Percentiles rank a stretch among this genome's conserved stretches.
These are phyloP conservation scores for Xylariaceae sp. DNA, from an alignment of 2,329 filamentous ascomycete genomes.

Conservation along the genomic window DNA sequence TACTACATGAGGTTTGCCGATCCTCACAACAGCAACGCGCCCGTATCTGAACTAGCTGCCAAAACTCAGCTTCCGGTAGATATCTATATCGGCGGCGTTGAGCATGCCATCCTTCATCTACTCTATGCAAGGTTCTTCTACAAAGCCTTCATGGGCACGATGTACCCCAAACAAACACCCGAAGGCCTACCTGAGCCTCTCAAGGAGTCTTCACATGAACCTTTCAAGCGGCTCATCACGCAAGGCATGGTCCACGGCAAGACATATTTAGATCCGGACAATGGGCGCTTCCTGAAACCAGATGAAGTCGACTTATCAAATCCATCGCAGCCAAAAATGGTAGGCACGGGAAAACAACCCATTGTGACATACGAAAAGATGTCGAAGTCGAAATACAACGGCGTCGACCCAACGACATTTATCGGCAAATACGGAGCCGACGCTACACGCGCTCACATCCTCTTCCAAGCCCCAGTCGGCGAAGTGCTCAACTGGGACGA, in stretches of 20 bases:
- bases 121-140: slow-evolving; percentile 88
- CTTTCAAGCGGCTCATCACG: slow-evolving; percentile 77
- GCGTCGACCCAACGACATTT: slow-evolving; percentile 74
- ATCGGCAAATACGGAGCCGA: slow-evolving; percentile 78
- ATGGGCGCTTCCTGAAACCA: slow-evolving; percentile 72
- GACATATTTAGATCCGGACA: slow-evolving; percentile 73
- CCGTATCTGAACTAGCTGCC: slow-evolving; percentile 60
- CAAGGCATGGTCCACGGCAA: slow-evolving; percentile 94
- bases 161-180: slow-evolving; percentile 37
- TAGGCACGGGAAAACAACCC: slow-evolving; percentile 56
- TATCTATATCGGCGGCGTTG: slow-evolving; percentile 84
- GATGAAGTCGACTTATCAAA: slow-evolving; percentile 67
- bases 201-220: slow-evolving; percentile 49
- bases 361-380: slow-evolving; percentile 80
- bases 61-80: slow-evolving; percentile 69
- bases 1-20: slow-evolving; percentile 83
- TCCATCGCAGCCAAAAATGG: slow-evolving; percentile 57
- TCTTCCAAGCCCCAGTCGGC: slow-evolving; percentile 82
- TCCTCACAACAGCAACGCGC: slow-evolving; percentile 58
- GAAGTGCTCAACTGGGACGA: slow-evolving; percentile 89
- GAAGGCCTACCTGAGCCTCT: slow-evolving; percentile 16
- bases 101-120: slow-evolving; percentile 87
- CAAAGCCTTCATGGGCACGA: slow-evolving; percentile 69
- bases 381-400: slow-evolving; percentile 94
- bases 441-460: slow-evolving; percentile 78